Evolutionary conservation across 2,329 filamentous ascomycete species (phyloP).

Genomic region (Bisporella sp.): DNA sequence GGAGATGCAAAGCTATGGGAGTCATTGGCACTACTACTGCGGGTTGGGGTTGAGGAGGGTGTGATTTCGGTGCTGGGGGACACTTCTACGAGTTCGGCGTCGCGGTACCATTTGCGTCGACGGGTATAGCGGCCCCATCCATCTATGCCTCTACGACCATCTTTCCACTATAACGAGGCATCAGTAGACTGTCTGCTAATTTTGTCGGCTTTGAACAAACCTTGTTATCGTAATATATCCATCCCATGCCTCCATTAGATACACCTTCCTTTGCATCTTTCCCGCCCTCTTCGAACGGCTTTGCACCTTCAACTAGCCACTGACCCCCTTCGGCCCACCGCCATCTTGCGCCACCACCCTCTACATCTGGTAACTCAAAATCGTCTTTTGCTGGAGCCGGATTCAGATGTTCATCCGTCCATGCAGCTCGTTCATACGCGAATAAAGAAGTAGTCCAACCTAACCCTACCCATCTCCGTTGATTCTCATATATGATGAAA

Average conservation of each 20-base stretch:
- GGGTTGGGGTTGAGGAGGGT: slow-evolving; percentile 34
- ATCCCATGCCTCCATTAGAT: slow-evolving; percentile 56
- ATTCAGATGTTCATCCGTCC: slow-evolving; percentile 96
- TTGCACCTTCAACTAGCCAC: slow-evolving; percentile 78
- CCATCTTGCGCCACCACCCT: slow-evolving; percentile 57
- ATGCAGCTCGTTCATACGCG: slow-evolving; percentile 80
- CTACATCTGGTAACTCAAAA: slow-evolving; percentile 61
- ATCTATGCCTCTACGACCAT: slow-evolving; percentile 75
- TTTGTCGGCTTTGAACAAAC: slow-evolving; percentile 37
- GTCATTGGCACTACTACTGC: slow-evolving; percentile 20
- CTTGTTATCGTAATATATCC: slow-evolving; percentile 99
- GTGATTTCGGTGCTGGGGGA: slow-evolving; percentile 35
- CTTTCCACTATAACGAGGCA: slow-evolving; percentile 62
- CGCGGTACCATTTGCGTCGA: slow-evolving; percentile 90
- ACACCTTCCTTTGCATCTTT: slow-evolving; percentile 29
- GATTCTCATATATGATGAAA: slow-evolving; percentile 94
- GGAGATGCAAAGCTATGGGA: slow-evolving; percentile 2
- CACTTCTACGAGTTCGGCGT: slow-evolving; percentile 87
- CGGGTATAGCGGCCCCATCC: slow-evolving; percentile 94
- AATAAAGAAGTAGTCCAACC: slow-evolving; percentile 93
- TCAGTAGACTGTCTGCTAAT: slow-evolving; percentile 8
- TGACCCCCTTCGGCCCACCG: slow-evolving; percentile 79
- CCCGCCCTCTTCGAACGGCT: slow-evolving; percentile 42
- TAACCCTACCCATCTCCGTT: slow-evolving; percentile 87
- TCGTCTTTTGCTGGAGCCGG: slow-evolving; percentile 66